phyloP scores from a whole-genome alignment of 805 yeast species.

The Nakazawaea wyomingensis region DNA sequence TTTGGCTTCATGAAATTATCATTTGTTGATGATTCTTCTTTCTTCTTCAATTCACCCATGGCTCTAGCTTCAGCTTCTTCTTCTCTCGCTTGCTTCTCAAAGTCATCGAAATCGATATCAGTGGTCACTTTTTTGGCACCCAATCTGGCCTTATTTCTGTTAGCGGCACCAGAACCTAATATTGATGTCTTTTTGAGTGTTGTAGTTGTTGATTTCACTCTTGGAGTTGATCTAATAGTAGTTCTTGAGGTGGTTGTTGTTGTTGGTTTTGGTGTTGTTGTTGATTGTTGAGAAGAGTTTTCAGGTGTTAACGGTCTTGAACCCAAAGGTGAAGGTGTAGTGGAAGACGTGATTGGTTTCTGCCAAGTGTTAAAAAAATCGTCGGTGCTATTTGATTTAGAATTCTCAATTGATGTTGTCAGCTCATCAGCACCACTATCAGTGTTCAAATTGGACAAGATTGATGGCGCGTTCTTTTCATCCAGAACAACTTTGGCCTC shows the following conservation, averaged over 20 bases:
- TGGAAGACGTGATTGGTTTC: slow-evolving; percentile 57
- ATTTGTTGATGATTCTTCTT: not conserved
- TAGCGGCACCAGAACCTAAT: slow-evolving; percentile 33
- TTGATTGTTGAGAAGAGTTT: slow-evolving; percentile 20
- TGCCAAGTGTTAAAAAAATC: slow-evolving; percentile 93
- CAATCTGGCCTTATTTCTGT: slow-evolving; percentile 53
- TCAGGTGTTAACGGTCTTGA: slow-evolving; percentile 41
- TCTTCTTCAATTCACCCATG: slow-evolving; percentile 31
- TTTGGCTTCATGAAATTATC: slow-evolving; percentile 9
- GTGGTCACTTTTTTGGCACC: slow-evolving; percentile 50
- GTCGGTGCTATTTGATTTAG: slow-evolving; percentile 46
- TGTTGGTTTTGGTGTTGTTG: slow-evolving; percentile 24
- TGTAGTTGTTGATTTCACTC: slow-evolving; percentile 14
- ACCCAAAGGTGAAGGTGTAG: slow-evolving; percentile 41
- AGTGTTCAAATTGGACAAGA: slow-evolving; percentile 57
- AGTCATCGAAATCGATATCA: slow-evolving; percentile 53
- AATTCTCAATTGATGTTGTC: slow-evolving; percentile 14
- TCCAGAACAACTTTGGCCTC: slow-evolving; percentile 65
- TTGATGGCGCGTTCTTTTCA: slow-evolving; percentile 64
- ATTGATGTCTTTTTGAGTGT: slow-evolving; percentile 29
- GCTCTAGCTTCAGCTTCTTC: slow-evolving; percentile 68
- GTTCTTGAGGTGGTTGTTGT: slow-evolving; percentile 24
- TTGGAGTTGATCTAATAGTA: slow-evolving; percentile 25
- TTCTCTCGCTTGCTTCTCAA: slow-evolving; percentile 72
- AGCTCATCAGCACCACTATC: slow-evolving; percentile 12